Evolutionary conservation across 805 yeast species (phyloP).

Genomic region (Ogataea corticis): DNA sequence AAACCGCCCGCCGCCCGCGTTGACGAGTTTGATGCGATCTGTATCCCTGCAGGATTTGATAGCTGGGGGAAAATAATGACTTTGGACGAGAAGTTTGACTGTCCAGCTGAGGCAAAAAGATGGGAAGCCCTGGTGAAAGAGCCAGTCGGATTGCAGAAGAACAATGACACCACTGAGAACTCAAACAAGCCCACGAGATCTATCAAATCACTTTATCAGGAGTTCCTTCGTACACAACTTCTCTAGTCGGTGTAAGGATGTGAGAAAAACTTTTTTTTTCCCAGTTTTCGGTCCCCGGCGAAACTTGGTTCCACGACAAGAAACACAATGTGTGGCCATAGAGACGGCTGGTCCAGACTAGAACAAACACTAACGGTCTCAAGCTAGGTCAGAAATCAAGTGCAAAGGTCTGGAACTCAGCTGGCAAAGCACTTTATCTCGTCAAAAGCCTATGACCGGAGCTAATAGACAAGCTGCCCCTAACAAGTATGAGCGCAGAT

Average conservation of each 20-base stretch:
- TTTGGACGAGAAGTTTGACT: constrained; percentile 36
- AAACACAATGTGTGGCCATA: too few relatives aligned
- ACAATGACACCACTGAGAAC: not conserved
- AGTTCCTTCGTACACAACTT: constrained; percentile 9
- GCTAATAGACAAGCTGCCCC: too few relatives aligned
- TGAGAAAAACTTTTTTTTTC: constrained; percentile 15
- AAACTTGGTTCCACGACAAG: too few relatives aligned
- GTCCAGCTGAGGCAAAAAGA: constrained; percentile 12
- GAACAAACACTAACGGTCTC: too few relatives aligned
- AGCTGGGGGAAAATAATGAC: constrained; percentile 50
- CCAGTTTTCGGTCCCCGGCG: constrained; percentile 4
- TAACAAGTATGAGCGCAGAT: constrained; percentile 2
- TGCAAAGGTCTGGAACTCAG: too few relatives aligned
- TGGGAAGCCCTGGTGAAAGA: constrained; percentile 16
- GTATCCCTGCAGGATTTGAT: constrained; percentile 53
- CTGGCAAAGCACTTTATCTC: too few relatives aligned
- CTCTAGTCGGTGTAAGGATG: constrained; percentile 8
- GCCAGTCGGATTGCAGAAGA: not conserved
- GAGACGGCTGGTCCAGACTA: too few relatives aligned
- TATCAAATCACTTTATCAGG: constrained; percentile 13
- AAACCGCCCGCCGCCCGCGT: not conserved
- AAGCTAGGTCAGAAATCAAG: too few relatives aligned
- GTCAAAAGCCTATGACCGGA: too few relatives aligned
- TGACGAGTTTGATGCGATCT: constrained; percentile 20
- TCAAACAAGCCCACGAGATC: not conserved